Evolutionary conservation across 768 basidiomycete genomes (phyloP).

Genomic region (Suillus discolor): DNA sequence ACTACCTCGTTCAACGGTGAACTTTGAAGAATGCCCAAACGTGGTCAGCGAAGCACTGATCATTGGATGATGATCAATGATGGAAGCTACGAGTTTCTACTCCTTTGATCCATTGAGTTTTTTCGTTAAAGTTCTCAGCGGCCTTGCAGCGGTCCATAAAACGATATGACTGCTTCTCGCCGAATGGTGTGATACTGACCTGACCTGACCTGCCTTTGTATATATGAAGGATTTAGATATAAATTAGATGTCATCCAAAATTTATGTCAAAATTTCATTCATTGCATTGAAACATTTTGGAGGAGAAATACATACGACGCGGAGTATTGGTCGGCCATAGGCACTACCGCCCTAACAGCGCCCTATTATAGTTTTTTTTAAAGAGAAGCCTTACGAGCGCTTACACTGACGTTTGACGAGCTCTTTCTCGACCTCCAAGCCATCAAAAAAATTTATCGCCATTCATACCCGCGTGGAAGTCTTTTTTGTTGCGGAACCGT

Average conservation of each 20-base stretch:
- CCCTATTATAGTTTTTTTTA: background rate
- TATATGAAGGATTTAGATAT: too few relatives aligned
- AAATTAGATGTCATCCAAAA: background rate
- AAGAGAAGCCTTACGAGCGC: background rate
- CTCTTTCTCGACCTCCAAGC: background rate
- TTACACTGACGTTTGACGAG: background rate
- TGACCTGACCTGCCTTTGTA: too few relatives aligned
- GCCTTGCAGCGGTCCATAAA: background rate
- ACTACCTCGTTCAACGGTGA: background rate
- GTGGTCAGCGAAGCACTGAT: background rate
- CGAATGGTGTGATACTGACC: background rate
- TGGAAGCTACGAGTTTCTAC: background rate
- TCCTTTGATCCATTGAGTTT: background rate
- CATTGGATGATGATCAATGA: slow-evolving; percentile 3
- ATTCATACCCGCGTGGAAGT: background rate
- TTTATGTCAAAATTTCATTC: background rate
- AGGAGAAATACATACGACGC: background rate
- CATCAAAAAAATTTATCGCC: background rate
- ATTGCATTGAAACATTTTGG: background rate
- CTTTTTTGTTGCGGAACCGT: slow-evolving; percentile 1
- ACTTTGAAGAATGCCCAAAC: background rate
- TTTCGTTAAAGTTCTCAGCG: background rate
- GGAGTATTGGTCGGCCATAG: too few relatives aligned
- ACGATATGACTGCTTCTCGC: background rate
- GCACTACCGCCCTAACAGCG: background rate